Evolutionary conservation across 495 filamentous ascomycete genomes (phyloP).

Genomic region (Aspergillus baeticus): DNA sequence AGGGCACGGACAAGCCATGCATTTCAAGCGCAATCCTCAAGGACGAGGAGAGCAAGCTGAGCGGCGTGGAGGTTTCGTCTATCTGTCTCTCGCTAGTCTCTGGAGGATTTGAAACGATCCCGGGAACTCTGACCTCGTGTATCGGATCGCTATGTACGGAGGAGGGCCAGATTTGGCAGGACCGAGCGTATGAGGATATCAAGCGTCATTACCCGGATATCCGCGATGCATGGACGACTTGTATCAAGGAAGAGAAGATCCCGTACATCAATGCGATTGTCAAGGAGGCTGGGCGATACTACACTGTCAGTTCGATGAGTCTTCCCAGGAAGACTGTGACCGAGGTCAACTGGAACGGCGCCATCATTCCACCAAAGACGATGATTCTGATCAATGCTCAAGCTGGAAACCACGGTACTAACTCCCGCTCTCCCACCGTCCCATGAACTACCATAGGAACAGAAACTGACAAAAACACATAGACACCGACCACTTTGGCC

Average conservation of each 20-base stretch:
- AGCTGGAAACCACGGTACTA: conserved; percentile 55
- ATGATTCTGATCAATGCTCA: conserved; percentile 60
- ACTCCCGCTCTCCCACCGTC: no score
- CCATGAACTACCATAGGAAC: no score
- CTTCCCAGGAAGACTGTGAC: conserved; percentile 50
- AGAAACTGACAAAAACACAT: neutral
- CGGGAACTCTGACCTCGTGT: conserved; percentile 45
- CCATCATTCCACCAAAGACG: conserved; percentile 52
- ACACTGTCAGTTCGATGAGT: conserved; percentile 55
- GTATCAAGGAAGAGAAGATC: conserved; percentile 46
- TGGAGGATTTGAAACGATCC: conserved; percentile 53
- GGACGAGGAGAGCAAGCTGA: conserved; percentile 48
- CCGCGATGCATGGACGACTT: conserved; percentile 47
- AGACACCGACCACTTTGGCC: conserved; percentile 54
- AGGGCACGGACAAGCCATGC: conserved; percentile 52
- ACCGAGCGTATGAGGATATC: conserved; percentile 54
- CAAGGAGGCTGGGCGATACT: conserved; percentile 55
- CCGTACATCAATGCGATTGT: conserved; percentile 50
- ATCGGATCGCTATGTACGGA: conserved; percentile 48
- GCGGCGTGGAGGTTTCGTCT: conserved; percentile 47
- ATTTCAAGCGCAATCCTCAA: conserved; percentile 51
- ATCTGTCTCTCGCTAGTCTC: conserved; percentile 52
- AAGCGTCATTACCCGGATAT: conserved; percentile 46
- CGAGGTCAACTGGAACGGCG: conserved; percentile 54
- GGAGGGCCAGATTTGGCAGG: conserved; percentile 49